Evolutionary conservation across 257 asterid genomes (phyloP), one percentile per base, ranked within the genome.

Genomic region (Lavandula angustifolia): DNA sequence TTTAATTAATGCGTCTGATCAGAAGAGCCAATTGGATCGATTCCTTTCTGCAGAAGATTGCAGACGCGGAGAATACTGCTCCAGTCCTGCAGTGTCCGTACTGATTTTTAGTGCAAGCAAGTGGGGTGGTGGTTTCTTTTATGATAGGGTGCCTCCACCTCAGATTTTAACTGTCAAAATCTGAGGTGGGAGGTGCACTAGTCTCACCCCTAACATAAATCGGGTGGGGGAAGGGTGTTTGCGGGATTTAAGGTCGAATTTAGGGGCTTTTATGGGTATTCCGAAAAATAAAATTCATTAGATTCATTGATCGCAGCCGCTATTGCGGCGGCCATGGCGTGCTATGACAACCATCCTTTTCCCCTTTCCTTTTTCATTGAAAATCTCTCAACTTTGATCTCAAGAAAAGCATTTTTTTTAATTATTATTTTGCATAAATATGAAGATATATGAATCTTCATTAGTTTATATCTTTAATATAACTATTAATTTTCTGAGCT

Each of bases 321-420:
- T 72, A 72, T 87, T 79, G 82, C 90, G 95, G 92, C 85, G 87
- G 81, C 75, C 67, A 75, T 77, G 81, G 84, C 83, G 86, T 84
- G 86, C 76, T 74, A 82, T 78, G 78, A 72, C 22, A 27, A 47
- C 49, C 48, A 18, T 53, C 33, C 31, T 43, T 52, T 59, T 61
- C 43, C 13, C 7, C 35, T 17, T 12, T 6, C 4, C 17, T 43
- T 41, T 31, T 29, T 33, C 6, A 4, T 4, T 12, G 5, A 29
- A 31, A 10, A 4, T 9, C 4, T 10, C 12, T 22, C 29, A 27
- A 2, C 31, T 31, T 6, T 12, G 11, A 54, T 54, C n/a, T 54
- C 41, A 32, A 22, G 13, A 31, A n/a, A 54, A 31, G 9, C 5
- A 10, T 14, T 17, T 50, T 50, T n/a, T n/a, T n/a, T n/a, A n/a